A percentile compares a stretch with the other conserved stretches of the same genome.
phyloP scores from a whole-genome alignment of 208 protist genomes.

The Tritrichomonas musculus region DNA sequence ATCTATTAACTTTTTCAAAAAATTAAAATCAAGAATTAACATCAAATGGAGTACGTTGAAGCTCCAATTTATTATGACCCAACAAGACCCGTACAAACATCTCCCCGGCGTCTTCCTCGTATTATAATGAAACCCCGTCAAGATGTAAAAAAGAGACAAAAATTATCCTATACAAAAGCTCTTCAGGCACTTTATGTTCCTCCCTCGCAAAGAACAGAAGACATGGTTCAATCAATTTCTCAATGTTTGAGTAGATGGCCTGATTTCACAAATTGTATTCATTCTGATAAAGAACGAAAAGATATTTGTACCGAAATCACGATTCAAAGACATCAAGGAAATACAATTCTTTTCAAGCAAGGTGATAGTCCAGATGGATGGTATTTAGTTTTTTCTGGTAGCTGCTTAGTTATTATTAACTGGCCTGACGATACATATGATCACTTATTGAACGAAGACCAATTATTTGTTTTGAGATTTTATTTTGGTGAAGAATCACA shows the following conservation, averaged over 20 bases:
- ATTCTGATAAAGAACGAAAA: background rate
- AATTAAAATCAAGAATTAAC: no score
- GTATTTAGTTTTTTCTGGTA: background rate
- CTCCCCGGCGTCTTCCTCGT: no score
- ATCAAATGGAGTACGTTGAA: no score
- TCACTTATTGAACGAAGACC: background rate
- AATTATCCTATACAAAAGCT: no score
- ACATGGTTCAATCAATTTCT: background rate
- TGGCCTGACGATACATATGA: background rate
- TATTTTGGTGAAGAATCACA: background rate
- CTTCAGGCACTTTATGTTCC: background rate
- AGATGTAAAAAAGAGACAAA: no score
- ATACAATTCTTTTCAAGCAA: constrained; percentile 26
- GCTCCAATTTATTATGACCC: no score
- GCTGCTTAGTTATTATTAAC: background rate
- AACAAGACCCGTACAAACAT: no score
- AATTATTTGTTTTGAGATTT: background rate
- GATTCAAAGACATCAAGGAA: background rate
- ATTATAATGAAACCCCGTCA: no score
- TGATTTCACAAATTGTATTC: background rate
- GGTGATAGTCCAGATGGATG: constrained; percentile 4
- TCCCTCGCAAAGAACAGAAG: background rate
- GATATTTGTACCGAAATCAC: background rate
- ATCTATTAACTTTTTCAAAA: no score
- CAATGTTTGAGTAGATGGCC: background rate